phyloP scores from a whole-genome alignment of 345 rosid genomes.

The Camelina laxa region DNA sequence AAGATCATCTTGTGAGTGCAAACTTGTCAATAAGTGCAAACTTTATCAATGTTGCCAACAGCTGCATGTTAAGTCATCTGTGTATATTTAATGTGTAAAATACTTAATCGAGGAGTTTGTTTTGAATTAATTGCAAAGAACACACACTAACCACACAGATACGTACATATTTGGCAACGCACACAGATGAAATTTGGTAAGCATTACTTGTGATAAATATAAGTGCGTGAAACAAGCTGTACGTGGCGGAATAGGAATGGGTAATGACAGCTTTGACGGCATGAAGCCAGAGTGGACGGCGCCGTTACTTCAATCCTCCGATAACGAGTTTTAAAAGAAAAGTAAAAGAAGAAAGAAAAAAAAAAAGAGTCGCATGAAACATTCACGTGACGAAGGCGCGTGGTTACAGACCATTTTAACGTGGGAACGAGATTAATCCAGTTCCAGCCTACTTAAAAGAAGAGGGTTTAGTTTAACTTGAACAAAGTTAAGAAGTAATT shows the following conservation, averaged over 20 bases:
- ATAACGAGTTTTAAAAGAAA: background rate
- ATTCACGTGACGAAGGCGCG: conserved; percentile 34
- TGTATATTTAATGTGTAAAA: background rate
- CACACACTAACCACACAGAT: conserved; percentile 15
- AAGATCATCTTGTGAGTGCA: conserved; percentile 11
- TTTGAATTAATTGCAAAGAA: conserved; percentile 23
- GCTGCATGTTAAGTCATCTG: conserved; percentile 11
- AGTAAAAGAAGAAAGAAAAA: background rate
- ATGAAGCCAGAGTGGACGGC: conserved; percentile 36
- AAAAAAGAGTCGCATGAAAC: background rate
- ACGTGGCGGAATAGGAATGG: conserved; percentile 29
- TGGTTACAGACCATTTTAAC: conserved; percentile 26
- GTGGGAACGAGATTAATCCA: conserved; percentile 25
- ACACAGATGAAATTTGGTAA: conserved; percentile 1
- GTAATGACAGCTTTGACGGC: conserved; percentile 37
- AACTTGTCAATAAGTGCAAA: conserved; percentile 7
- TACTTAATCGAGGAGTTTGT: conserved; percentile 19
- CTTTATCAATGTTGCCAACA: background rate
- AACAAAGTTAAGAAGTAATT: background rate
- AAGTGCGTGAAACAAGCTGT: conserved; percentile 33
- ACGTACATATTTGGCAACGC: conserved; percentile 20
- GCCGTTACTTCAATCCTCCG: conserved; percentile 25
- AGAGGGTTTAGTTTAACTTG: conserved; percentile 20
- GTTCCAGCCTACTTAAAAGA: background rate
- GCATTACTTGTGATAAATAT: background rate